Percentiles rank a stretch among this genome's conserved stretches.
Evolutionary conservation across 495 filamentous ascomycete species (phyloP).

Genomic region (Aspergillus haitiensis): DNA sequence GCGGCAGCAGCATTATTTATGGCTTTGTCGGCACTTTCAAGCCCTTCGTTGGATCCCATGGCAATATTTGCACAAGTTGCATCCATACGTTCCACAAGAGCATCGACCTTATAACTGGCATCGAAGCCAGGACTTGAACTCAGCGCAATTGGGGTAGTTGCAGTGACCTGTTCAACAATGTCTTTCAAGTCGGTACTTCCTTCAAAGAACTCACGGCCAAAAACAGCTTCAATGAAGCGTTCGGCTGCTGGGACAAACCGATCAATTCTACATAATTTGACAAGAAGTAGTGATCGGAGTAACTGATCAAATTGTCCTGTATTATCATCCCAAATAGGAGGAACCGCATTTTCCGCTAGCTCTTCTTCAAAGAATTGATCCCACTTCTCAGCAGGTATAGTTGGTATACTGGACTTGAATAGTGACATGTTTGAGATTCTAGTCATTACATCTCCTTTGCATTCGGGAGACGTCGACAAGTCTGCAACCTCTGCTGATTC

Average conservation of each 20-base stretch:
- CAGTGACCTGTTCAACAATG: slow-evolving; percentile 78
- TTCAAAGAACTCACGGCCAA: slow-evolving; percentile 81
- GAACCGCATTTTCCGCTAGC: slow-evolving; percentile 83
- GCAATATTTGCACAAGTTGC: slow-evolving; percentile 92
- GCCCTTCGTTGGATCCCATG: slow-evolving; percentile 96
- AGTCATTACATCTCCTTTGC: slow-evolving; percentile 66
- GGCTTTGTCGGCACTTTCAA: slow-evolving; percentile 90
- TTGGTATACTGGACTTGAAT: slow-evolving; percentile 71
- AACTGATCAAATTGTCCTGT: slow-evolving; percentile 67
- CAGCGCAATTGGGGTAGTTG: slow-evolving; percentile 83
- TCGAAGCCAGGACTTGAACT: slow-evolving; percentile 96
- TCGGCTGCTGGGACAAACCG: slow-evolving; percentile 91
- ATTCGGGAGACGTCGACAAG: slow-evolving; percentile 65
- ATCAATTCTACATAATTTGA: slow-evolving; percentile 94
- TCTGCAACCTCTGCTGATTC: slow-evolving; percentile 73
- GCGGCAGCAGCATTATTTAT: slow-evolving; percentile 89
- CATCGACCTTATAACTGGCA: slow-evolving; percentile 97
- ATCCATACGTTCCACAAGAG: slow-evolving; percentile 77
- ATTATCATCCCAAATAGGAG: slow-evolving; percentile 68
- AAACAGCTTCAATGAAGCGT: slow-evolving; percentile 83
- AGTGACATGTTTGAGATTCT: slow-evolving; percentile 65
- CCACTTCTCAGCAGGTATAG: slow-evolving; percentile 65
- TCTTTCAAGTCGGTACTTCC: slow-evolving; percentile 79
- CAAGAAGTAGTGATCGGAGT: slow-evolving; percentile 79
- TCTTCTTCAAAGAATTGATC: slow-evolving; percentile 80